Evolutionary conservation across 2,329 filamentous ascomycete species (phyloP).

Genomic region (Fusarium sp.): DNA sequence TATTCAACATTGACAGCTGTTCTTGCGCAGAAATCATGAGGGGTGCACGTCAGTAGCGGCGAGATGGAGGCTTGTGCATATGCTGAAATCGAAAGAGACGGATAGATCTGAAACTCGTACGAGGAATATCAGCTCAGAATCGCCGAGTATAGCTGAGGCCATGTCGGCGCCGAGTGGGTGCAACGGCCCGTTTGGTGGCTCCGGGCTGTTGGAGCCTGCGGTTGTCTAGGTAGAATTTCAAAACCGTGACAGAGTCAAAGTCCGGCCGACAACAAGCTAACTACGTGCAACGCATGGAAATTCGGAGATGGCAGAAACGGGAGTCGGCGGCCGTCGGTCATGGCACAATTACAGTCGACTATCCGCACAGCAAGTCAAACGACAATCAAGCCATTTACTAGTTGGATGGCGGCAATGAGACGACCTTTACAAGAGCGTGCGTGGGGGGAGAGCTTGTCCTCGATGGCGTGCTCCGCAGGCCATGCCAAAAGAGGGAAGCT

Average conservation of each 20-base stretch:
- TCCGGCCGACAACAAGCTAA: slow-evolving; percentile 5
- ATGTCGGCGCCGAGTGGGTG: slow-evolving; percentile 7
- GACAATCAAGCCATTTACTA: slow-evolving; percentile 21
- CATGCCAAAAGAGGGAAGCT: slow-evolving; percentile 30
- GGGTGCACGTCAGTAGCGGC: not conserved
- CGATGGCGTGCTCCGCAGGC: slow-evolving; percentile 41
- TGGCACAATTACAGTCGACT: slow-evolving; percentile 9
- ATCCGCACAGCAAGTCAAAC: not conserved
- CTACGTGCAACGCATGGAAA: slow-evolving; percentile 1
- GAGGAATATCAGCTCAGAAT: slow-evolving; percentile 19
- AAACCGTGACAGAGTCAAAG: slow-evolving; percentile 1
- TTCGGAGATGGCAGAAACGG: slow-evolving; percentile 5
- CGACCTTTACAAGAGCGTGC: slow-evolving; percentile 27
- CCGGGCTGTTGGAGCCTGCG: slow-evolving; percentile 4
- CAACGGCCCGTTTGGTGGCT: slow-evolving; percentile 16
- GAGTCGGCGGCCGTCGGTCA: slow-evolving; percentile 34
- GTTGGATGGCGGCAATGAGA: slow-evolving; percentile 1
- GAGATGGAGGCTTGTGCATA: slow-evolving; percentile 3
- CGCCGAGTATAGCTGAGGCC: not conserved
- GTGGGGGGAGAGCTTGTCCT: slow-evolving; percentile 25
- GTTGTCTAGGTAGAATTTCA: no score
- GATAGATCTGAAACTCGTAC: slow-evolving; percentile 32
- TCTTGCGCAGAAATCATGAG: not conserved
- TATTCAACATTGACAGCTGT: slow-evolving; percentile 6
- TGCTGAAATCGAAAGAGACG: slow-evolving; percentile 27